Evolutionary conservation across 2,329 filamentous ascomycete genomes (phyloP), one percentile per base, ranked within the genome.

Genomic region (Alternaria gaisen): DNA sequence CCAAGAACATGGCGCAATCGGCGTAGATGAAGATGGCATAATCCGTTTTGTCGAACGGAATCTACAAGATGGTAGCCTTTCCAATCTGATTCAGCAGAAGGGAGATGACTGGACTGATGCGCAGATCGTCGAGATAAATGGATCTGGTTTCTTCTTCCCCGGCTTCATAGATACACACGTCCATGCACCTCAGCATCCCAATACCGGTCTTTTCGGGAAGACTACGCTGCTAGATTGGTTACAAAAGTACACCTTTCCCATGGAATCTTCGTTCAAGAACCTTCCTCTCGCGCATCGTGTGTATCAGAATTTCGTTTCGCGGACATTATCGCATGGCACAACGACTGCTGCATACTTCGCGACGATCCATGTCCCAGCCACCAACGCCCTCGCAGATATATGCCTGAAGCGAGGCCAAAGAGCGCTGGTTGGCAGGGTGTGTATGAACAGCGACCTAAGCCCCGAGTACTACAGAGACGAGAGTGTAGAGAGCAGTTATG

Each of bases 291-390:
- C 93, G 1, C 83, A 83, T 14, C 83, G 82, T 36, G 89, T 96
- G 63, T 99, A 98, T 80, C 85, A 86, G 24, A 89, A 90, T 59
- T 90, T 92, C 65, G 87, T 99, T 65, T 84, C 88, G 30, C 88
- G 92, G 47, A 97, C 93, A 0, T 86, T 99, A 11, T 86, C 92
- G 22, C 89, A 97, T 75, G 95, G 95, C 64, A 99, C 95, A 10
- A 99, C 95, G 0, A 95, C 92, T 11, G 93, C 93, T 6, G 88
- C 92, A n/a, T 98, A 98, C 84, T 98, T 91, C 78, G 94, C 94
- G 60, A 98, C 95, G 26, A 88, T 93, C 64, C 90, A 97, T 76
- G 91, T 97, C 1, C 84, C 87, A 1, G 88, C 93, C 2, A 99
- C 95, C n/a, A 97, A 97, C 75, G 85, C 97, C 8, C 89, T 99